These are phyloP conservation scores for Friedmanniomyces endolithicus DNA, from an alignment of 495 filamentous ascomycete genomes.

Conservation along the genomic window DNA sequence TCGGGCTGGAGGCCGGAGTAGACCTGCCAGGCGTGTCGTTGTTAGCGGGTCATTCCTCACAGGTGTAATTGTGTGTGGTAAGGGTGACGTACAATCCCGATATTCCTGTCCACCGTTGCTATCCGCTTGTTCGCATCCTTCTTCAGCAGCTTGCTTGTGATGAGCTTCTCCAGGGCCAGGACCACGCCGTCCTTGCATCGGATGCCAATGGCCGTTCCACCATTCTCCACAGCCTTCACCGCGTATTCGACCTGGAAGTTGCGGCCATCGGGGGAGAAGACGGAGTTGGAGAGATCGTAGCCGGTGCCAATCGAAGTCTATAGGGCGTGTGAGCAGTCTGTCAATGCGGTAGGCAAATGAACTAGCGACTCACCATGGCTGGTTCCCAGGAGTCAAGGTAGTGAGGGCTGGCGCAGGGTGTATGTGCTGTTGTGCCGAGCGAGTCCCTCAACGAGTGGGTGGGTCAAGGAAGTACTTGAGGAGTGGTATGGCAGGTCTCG, in stretches of 20 bases:
- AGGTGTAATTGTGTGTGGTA: not conserved
- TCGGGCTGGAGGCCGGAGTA: constrained; percentile 89
- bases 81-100: constrained; percentile 66
- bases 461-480: too few relatives aligned
- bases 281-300: constrained; percentile 97
- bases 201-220: constrained; percentile 91
- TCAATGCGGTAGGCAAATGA: not conserved
- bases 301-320: constrained; percentile 99
- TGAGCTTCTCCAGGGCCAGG: constrained; percentile 89
- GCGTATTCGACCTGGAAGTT: constrained; percentile 99
- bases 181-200: constrained; percentile 95
- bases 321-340: not conserved
- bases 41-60: not conserved
- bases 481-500: too few relatives aligned
- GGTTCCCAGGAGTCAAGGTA: not conserved
- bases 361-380: constrained; percentile 8
- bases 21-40: constrained; percentile 44
- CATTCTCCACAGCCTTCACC: constrained; percentile 96
- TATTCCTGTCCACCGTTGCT: constrained; percentile 82
- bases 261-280: constrained; percentile 95
- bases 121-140: constrained; percentile 91
- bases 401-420: not conserved
- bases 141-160: constrained; percentile 89
- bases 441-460: too few relatives aligned
- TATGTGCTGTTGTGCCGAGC: not conserved